Percentiles rank a stretch among this genome's conserved stretches.
Evolutionary conservation across 805 yeast genomes (phyloP).

Genomic region (Ogataea sp.): DNA sequence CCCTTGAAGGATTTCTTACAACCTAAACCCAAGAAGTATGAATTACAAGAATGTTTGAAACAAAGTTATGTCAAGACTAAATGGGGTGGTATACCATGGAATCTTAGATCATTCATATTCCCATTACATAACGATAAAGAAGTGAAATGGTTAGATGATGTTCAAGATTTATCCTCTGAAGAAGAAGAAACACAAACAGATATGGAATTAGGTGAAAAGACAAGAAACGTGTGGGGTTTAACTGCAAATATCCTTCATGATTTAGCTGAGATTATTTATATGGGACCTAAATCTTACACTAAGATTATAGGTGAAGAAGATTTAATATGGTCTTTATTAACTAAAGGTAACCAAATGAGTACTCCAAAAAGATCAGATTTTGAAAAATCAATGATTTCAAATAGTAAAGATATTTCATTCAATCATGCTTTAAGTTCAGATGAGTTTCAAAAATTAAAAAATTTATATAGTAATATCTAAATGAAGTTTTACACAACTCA

Average conservation of each 20-base stretch:
- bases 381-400: constrained; percentile 46
- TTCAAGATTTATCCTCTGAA: constrained; percentile 53
- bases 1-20: constrained; percentile 55
- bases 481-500: too few relatives aligned
- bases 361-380: constrained; percentile 38
- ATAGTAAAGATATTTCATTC: constrained; percentile 33
- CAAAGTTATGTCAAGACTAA: constrained; percentile 29
- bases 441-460: constrained; percentile 34
- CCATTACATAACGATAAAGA: constrained; percentile 48
- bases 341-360: constrained; percentile 50
- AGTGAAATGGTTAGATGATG: constrained; percentile 53
- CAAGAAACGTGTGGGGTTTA: constrained; percentile 75
- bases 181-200: constrained; percentile 33
- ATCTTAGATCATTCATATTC: constrained; percentile 52
- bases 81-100: constrained; percentile 75
- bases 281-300: constrained; percentile 25
- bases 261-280: constrained; percentile 47
- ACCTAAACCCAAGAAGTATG: constrained; percentile 21
- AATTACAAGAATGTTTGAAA: constrained; percentile 25
- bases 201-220: constrained; percentile 32
- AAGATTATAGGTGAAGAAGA: constrained; percentile 55
- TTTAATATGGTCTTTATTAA: constrained; percentile 43
- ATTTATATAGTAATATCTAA: constrained; percentile 27
- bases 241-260: constrained; percentile 77
- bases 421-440: constrained; percentile 35